Percentiles rank a stretch among this genome's conserved stretches.
phyloP scores from a whole-genome alignment of 2,329 filamentous ascomycete genomes.

The Exserohilum rostratum region DNA sequence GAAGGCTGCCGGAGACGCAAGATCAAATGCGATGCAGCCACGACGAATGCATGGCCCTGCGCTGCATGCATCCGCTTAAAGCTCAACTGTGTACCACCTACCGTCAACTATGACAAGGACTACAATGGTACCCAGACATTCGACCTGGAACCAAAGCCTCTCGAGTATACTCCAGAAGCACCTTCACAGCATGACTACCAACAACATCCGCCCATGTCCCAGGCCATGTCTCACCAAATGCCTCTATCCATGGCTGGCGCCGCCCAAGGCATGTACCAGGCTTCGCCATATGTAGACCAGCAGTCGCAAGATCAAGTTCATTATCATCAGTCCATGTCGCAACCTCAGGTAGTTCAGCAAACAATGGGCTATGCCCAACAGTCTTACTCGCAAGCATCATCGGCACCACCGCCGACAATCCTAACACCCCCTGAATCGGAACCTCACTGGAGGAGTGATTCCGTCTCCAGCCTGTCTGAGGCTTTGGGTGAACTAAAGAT shows the following conservation, averaged over 20 bases:
- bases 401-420: slow-evolving; percentile 32
- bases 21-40: slow-evolving; percentile 97
- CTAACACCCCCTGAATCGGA: slow-evolving; percentile 59
- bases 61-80: slow-evolving; percentile 92
- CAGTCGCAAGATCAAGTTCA: slow-evolving; percentile 44
- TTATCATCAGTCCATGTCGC: slow-evolving; percentile 45
- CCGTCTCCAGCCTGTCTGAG: slow-evolving; percentile 73
- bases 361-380: slow-evolving; percentile 44
- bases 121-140: slow-evolving; percentile 50
- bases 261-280: slow-evolving; percentile 45
- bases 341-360: slow-evolving; percentile 40
- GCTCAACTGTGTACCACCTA: slow-evolving; percentile 89
- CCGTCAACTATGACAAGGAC: slow-evolving; percentile 74
- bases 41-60: slow-evolving; percentile 97
- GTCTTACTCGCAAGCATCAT: slow-evolving; percentile 40
- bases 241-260: slow-evolving; percentile 34
- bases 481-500: slow-evolving; percentile 86
- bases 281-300: slow-evolving; percentile 43
- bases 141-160: slow-evolving; percentile 48
- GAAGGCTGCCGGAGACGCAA: slow-evolving; percentile 94
- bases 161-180: slow-evolving; percentile 49
- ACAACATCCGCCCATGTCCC: slow-evolving; percentile 39
- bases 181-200: slow-evolving; percentile 51
- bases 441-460: slow-evolving; percentile 44
- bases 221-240: slow-evolving; percentile 39